Percentiles rank a stretch among this genome's conserved stretches.
phyloP scores from a whole-genome alignment of 495 filamentous ascomycete species.

The Astrothelium macrocarpum region DNA sequence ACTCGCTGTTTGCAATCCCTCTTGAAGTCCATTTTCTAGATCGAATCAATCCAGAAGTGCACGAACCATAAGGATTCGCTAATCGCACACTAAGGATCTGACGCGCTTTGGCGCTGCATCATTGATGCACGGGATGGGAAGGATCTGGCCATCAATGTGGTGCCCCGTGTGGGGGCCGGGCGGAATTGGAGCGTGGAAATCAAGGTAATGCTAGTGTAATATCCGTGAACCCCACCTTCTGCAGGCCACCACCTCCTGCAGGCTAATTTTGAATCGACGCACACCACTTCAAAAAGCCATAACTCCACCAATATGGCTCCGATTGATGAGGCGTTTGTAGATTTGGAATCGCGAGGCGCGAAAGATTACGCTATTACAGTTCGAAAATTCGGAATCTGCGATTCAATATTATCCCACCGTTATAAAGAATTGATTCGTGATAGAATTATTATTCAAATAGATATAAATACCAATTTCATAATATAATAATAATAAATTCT shows the following conservation, averaged over 20 bases:
- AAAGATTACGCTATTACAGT: not conserved
- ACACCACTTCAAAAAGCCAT: not conserved
- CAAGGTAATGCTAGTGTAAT: no score
- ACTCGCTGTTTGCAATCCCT: no score
- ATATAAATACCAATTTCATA: not conserved
- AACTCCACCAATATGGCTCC: conserved; percentile 1
- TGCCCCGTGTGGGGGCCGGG: no score
- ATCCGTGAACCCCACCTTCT: not conserved
- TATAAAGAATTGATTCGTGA: not conserved
- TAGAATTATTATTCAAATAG: not conserved
- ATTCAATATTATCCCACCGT: not conserved
- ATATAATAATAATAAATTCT: no score
- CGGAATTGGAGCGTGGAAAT: no score
- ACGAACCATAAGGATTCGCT: no score
- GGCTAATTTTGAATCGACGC: not conserved
- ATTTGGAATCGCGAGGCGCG: not conserved
- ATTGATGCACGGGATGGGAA: no score
- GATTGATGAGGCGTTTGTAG: not conserved
- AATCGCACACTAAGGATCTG: no score
- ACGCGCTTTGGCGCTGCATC: no score
- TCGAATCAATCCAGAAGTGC: no score
- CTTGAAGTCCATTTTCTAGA: no score
- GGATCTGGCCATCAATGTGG: no score
- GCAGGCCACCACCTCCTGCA: not conserved
- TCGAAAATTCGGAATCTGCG: not conserved